These are phyloP conservation scores for Micractinium sp. DNA, from an alignment of 139 green algal species.

Conservation along the genomic window DNA sequence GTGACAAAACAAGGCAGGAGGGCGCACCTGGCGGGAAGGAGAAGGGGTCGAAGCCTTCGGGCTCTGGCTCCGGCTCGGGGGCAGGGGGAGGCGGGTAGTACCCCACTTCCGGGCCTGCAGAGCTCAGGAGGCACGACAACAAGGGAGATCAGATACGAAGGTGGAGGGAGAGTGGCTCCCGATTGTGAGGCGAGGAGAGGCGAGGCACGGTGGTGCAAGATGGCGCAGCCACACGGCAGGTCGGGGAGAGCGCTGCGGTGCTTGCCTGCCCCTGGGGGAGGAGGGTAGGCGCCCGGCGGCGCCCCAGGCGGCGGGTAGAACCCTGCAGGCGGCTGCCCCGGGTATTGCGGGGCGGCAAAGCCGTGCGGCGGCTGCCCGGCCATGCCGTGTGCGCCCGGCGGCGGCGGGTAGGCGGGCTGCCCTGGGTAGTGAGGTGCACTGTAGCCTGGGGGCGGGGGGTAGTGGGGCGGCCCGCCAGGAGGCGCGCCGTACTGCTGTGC, in stretches of 20 bases:
- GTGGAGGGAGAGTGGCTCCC: no score
- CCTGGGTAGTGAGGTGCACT: no score
- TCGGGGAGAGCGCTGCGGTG: not conserved
- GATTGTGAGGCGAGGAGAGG: not conserved
- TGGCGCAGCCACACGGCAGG: not conserved
- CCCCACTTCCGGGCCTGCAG: not conserved
- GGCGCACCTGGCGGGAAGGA: conserved; percentile 79
- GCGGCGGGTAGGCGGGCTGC: not conserved
- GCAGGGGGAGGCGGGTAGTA: conserved; percentile 10
- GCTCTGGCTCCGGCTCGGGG: conserved; percentile 15
- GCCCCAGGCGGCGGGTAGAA: conserved; percentile 33
- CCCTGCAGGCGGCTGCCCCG: not conserved
- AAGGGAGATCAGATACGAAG: not conserved
- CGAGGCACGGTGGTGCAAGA: no score
- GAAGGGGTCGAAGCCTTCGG: conserved; percentile 55
- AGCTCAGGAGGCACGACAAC: not conserved
- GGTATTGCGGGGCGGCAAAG: not conserved
- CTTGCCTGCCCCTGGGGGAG: conserved; percentile 1
- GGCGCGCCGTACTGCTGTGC: not conserved
- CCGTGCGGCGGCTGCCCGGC: not conserved
- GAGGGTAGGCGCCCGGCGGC: not conserved
- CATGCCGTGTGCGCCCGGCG: not conserved
- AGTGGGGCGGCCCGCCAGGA: not conserved
- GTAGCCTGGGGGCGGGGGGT: not conserved
- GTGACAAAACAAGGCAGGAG: not conserved